A percentile compares a stretch with the other conserved stretches of the same genome.
These are phyloP conservation scores for Cucurbita maxima DNA, from an alignment of 306 rosid genomes.

Conservation along the genomic window DNA sequence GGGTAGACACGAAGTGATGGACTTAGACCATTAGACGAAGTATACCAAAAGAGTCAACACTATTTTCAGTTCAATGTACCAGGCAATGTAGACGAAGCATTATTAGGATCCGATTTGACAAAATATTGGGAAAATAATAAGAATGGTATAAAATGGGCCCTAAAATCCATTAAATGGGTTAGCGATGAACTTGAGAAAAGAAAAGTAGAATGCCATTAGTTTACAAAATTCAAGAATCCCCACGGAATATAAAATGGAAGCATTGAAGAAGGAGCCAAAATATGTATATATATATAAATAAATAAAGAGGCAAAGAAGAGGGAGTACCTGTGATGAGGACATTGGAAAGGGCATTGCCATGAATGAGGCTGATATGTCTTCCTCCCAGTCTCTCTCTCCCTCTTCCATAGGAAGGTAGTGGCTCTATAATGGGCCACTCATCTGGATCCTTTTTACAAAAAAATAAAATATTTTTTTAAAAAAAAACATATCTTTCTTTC, in stretches of 20 bases:
- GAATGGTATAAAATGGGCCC: background rate
- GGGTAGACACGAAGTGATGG: too few relatives aligned
- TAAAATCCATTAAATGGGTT: background rate
- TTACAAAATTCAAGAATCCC: background rate
- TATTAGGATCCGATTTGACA: too few relatives aligned
- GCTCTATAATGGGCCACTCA: constrained; percentile 83
- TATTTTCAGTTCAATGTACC: too few relatives aligned
- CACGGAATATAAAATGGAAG: background rate
- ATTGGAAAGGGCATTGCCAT: constrained; percentile 68
- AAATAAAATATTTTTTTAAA: background rate
- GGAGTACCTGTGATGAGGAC: constrained; percentile 77
- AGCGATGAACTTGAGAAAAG: background rate
- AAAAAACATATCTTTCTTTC: background rate
- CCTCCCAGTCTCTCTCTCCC: constrained; percentile 93
- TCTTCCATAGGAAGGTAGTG: constrained; percentile 88
- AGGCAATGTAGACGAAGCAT: too few relatives aligned
- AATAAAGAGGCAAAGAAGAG: background rate
- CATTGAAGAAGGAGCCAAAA: background rate
- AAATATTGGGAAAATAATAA: background rate
- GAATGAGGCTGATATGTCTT: constrained; percentile 91
- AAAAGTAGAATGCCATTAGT: background rate
- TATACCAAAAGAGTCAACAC: too few relatives aligned
- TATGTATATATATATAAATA: background rate
- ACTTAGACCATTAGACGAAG: too few relatives aligned
- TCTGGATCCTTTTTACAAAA: constrained; percentile 33